These are phyloP conservation scores for Beauveria asiatica DNA, from an alignment of 2,329 filamentous ascomycete genomes.

Conservation along the genomic window DNA sequence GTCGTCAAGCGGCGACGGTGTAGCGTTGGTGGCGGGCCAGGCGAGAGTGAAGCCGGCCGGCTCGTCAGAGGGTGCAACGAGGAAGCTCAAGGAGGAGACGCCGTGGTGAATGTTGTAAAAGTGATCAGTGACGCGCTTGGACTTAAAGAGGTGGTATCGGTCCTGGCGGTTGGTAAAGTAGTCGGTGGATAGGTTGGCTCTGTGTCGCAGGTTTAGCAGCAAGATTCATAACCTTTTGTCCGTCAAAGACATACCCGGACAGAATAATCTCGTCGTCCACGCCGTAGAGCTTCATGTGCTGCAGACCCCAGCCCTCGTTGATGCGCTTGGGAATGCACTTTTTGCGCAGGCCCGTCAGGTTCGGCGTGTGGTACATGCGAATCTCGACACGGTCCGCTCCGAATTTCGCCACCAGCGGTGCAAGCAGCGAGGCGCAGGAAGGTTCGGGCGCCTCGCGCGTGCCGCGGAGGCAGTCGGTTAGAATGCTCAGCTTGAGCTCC, in stretches of 20 bases:
- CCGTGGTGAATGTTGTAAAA: slow-evolving; percentile 70
- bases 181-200: slow-evolving; percentile 80
- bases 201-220: slow-evolving; percentile 19
- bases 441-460: slow-evolving; percentile 81
- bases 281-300: slow-evolving; percentile 98
- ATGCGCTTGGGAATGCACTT: slow-evolving; percentile 77
- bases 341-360: slow-evolving; percentile 80
- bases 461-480: slow-evolving; percentile 85
- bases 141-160: slow-evolving; percentile 85
- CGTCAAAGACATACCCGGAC: slow-evolving; percentile 55
- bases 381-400: slow-evolving; percentile 79
- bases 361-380: slow-evolving; percentile 97
- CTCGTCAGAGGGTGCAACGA: slow-evolving; percentile 55
- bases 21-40: slow-evolving; percentile 70
- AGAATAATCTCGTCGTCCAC: slow-evolving; percentile 93
- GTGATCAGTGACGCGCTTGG: slow-evolving; percentile 70
- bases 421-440: slow-evolving; percentile 82
- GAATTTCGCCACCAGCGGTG: slow-evolving; percentile 75
- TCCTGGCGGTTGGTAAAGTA: slow-evolving; percentile 97
- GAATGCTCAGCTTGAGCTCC: slow-evolving; percentile 70
- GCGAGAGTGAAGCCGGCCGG: slow-evolving; percentile 50
- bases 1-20: slow-evolving; percentile 64
- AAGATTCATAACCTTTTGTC: neutral
- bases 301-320: slow-evolving; percentile 96
- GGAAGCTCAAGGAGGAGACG: slow-evolving; percentile 73